Percentiles rank a stretch among this genome's conserved stretches.
Conservation (phyloP, 2,329 filamentous ascomycete species). For the Fusarium poae region DNA sequence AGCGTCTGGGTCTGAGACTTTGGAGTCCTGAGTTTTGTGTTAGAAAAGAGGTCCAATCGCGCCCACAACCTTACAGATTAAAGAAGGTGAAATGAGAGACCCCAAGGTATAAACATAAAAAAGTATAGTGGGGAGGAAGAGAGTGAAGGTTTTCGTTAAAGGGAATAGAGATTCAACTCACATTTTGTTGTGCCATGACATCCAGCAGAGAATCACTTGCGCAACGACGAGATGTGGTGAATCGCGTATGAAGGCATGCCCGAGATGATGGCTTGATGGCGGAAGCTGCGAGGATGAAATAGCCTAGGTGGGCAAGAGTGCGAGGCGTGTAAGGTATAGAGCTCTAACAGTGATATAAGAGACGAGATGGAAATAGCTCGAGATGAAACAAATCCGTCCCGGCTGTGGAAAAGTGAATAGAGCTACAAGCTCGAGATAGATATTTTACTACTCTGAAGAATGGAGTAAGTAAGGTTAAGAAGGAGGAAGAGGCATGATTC, state of each 20-base stretch:
- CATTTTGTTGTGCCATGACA: conserved; percentile 58
- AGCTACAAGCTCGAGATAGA: conserved; percentile 44
- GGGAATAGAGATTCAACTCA: conserved; percentile 45
- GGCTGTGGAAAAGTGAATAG: conserved; percentile 2
- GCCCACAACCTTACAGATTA: conserved; percentile 37
- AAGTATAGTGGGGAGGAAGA: conserved; percentile 27
- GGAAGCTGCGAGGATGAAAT: conserved; percentile 39
- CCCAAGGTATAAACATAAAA: conserved; percentile 27
- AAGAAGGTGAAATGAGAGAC: conserved; percentile 25
- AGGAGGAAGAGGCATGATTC: conserved; percentile 54
- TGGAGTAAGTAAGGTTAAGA: conserved; percentile 53
- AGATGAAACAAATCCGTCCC: conserved; percentile 3
- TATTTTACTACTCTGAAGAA: conserved; percentile 47
- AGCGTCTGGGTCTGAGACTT: conserved; percentile 53
- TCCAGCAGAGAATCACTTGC: conserved; percentile 52
- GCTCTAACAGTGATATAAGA: neutral
- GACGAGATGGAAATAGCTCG: conserved; percentile 9
- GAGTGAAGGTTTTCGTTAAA: conserved; percentile 38
- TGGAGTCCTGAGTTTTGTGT: conserved; percentile 52
- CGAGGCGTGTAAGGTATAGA: conserved; percentile 2
- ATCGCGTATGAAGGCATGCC: conserved; percentile 52
- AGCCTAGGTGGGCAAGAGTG: conserved; percentile 18
- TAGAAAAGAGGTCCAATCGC: conserved; percentile 42
- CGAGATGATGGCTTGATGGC: conserved; percentile 45
- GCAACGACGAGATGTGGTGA: conserved; percentile 52